Base-by-base conservation (phyloP, 768 basidiomycete species). In the Coprinellus micaceus region DNA sequence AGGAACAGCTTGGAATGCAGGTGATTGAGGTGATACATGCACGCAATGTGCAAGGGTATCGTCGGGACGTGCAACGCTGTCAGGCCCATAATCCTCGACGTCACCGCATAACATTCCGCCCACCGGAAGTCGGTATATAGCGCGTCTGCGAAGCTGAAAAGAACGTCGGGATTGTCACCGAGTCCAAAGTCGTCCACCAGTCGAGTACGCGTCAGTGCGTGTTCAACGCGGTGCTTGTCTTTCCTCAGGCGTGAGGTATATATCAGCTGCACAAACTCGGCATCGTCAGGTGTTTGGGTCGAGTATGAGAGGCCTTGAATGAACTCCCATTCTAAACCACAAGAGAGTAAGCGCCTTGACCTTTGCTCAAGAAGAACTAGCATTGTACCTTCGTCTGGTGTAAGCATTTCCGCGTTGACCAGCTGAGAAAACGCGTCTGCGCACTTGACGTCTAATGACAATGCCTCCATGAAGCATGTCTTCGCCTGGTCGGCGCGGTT, bases 321-420 rank as follows among this genome's bases (percentile, higher is more conserved):
- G 60, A 98, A 96, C 57, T 95, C 89, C 97, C 97, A 98, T 70
- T 99, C 97, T 98, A 40, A 4, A 19, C n/a, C n/a, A n/a, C n/a
- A 33, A 17, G 13, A 33, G 29, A 22, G 62, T 3, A 41, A 26
- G 41, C 28, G 41, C 29, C 26, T 40, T 17, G 44, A 33, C n/a
- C 28, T 15, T 40, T 43, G 60, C 28, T 39, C 46, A 51, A 24
- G 19, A 19, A 25, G 19, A 25, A 33, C n/a, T 11, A 52, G 25
- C 11, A 30, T 41, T 69, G n/a, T 43, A 91, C 96, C 96, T 83
- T 99, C 97, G 57, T 93, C 88, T 1, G 90, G 85, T 11, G 89
- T 85, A 90, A 99, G 92, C 93, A 98, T 96, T 67, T 95, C 92
- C 1, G 93, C 91, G 19, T 84, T 87, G 25, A 98, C 77, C 10